Evolutionary conservation across 345 rosid species (phyloP), one percentile per base, ranked within the genome.

Genomic region (Clarkia xantiana): DNA sequence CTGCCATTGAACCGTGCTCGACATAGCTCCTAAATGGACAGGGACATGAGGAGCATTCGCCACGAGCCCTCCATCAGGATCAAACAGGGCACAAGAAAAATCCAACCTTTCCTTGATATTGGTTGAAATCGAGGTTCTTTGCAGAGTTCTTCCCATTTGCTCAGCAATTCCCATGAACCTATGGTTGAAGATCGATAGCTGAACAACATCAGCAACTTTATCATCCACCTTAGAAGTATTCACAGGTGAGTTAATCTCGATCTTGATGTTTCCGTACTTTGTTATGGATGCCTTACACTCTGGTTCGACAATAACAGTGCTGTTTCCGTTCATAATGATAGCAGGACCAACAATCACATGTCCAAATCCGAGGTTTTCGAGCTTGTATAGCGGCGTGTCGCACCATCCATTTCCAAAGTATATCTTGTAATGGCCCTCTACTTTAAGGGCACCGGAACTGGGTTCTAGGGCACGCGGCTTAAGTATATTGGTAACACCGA

Each of bases 41-140:
- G 96, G 97, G 51, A 90, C 94, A 59, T 90, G 97, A 23, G 97
- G 97, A 10, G 97, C 97, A 74, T 90, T 90, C 45, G 97, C 96
- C 43, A 86, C 96, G 44, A 90, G 73, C 22, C 96, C 96, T 0
- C 97, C 97, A 51, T 86, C 93, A 38, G 93, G 94, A 61, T 90
- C 77, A 64, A 90, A 90, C 42, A 90, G 86, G 53, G 97, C 97
- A 44, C 97, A 90, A 39, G 97, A 90, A 62, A 90, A 90, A 71
- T 90, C 97, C 60, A 90, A 61, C 64, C 96, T 67, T 62, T 91
- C 98, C 61, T 91, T 83, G 66, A 91, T 91, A 66, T 83, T 86
- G 14, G 98, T 91, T 49, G 96, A 91, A 67, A 91, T 86, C 47
- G 98, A 91, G 64, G 96, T 91, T 62, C 98, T 76, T 70, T 91